These are phyloP conservation scores for Scheffersomyces insectosa DNA, from an alignment of 1,139 yeast genomes.

Conservation along the genomic window DNA sequence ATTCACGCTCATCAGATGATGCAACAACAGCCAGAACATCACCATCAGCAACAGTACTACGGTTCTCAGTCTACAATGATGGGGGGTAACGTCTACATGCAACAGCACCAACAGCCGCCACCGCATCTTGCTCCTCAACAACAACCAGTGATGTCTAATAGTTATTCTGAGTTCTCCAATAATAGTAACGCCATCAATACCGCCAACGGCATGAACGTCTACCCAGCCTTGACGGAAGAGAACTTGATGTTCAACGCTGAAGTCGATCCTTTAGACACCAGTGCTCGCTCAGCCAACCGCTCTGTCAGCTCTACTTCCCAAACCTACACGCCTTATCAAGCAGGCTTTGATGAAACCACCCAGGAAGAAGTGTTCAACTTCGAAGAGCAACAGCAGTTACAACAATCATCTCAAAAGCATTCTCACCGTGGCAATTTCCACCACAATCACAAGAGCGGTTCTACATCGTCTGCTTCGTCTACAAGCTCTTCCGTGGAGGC, in stretches of 20 bases:
- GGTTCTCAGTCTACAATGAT: neutral
- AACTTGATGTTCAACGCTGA: slow-evolving; percentile 15
- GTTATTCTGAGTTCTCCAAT: no score
- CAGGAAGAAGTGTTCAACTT: slow-evolving; percentile 26
- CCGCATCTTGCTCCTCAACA: neutral
- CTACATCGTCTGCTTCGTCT: neutral
- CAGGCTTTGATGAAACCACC: slow-evolving; percentile 7
- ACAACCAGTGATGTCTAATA: neutral
- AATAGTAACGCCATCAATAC: neutral
- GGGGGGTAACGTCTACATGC: neutral
- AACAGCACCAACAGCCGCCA: neutral
- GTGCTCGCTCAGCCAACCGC: slow-evolving; percentile 1
- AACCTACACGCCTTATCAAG: neutral
- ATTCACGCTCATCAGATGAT: neutral
- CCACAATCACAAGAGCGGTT: slow-evolving; percentile 5
- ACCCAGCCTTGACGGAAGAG: slow-evolving; percentile 23
- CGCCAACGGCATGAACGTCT: slow-evolving; percentile 1
- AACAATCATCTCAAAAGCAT: slow-evolving; percentile 3
- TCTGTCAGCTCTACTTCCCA: slow-evolving; percentile 7
- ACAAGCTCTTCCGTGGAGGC: neutral
- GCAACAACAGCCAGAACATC: neutral
- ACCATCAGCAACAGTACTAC: neutral
- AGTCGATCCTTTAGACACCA: slow-evolving; percentile 3
- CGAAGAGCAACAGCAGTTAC: slow-evolving; percentile 21
- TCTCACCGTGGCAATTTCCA: slow-evolving; percentile 5